Conservation (phyloP, 257 asterid species). For the Voacanga thouarsii region DNA sequence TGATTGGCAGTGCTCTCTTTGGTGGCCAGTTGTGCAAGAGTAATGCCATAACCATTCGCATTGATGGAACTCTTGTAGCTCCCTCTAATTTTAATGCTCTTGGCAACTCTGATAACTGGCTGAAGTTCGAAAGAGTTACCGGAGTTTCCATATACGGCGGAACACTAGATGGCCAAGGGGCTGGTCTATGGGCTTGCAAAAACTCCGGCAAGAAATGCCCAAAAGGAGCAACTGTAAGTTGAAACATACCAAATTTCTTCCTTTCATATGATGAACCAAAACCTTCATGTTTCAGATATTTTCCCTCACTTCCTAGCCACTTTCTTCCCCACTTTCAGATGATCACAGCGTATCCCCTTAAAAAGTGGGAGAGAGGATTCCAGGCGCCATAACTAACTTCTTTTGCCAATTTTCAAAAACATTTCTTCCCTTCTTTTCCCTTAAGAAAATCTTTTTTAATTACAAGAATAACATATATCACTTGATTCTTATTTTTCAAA, state of each 20-base stretch:
- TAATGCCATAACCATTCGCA: slow-evolving; percentile 31
- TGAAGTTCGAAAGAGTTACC: slow-evolving; percentile 41
- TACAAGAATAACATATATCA: no score
- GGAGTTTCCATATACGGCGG: slow-evolving; percentile 59
- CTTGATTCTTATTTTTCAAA: neutral
- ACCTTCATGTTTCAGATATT: no score
- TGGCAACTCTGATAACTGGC: slow-evolving; percentile 39
- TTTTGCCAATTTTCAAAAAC: no score
- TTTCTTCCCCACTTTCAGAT: no score
- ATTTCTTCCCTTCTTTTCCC: no score
- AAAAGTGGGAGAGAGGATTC: no score
- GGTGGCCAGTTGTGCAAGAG: slow-evolving; percentile 37
- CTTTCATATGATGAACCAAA: neutral
- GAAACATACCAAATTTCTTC: neutral
- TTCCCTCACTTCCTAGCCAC: no score
- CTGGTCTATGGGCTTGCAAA: slow-evolving; percentile 61
- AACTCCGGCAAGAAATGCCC: slow-evolving; percentile 40
- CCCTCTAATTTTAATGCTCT: slow-evolving; percentile 45
- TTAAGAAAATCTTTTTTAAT: no score
- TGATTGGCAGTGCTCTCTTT: slow-evolving; percentile 22
- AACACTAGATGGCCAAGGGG: slow-evolving; percentile 53
- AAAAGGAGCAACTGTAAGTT: slow-evolving; percentile 55
- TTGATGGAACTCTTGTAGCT: slow-evolving; percentile 56
- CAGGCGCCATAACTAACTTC: no score
- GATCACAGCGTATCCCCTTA: no score